Evolutionary conservation across 75 land plant genomes (phyloP).

Genomic region (Cupressus sempervirens): DNA sequence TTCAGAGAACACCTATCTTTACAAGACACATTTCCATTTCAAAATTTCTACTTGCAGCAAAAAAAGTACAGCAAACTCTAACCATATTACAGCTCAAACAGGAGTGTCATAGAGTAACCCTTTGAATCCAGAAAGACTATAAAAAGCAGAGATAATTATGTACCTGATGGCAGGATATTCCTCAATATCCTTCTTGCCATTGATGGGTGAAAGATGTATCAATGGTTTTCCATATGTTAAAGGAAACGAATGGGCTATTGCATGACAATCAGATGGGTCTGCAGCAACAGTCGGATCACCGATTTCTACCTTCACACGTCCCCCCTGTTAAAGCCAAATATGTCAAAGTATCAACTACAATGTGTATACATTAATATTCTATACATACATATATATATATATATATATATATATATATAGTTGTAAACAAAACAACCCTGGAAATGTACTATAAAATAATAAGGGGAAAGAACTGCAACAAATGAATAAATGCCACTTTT

Average conservation of each 20-base stretch:
- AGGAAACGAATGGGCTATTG: constrained; percentile 70
- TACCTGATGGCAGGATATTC: constrained; percentile 62
- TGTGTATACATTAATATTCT: background rate
- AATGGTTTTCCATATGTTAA: constrained; percentile 90
- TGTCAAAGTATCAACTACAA: constrained; percentile 3
- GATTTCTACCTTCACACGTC: constrained; percentile 60
- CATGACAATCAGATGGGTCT: constrained; percentile 62
- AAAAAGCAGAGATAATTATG: background rate
- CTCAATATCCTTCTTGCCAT: constrained; percentile 53
- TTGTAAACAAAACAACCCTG: background rate
- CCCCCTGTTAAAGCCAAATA: constrained; percentile 48
- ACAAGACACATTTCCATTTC: background rate
- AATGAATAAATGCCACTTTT: constrained; percentile 6
- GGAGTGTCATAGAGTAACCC: background rate
- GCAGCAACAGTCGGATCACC: constrained; percentile 77
- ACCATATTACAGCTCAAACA: background rate
- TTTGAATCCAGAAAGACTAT: background rate
- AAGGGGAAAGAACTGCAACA: background rate
- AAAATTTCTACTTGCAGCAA: background rate
- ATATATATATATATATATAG: no score
- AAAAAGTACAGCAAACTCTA: background rate
- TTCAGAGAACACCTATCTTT: background rate
- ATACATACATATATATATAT: no score
- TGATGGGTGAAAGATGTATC: constrained; percentile 63
- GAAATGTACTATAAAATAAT: background rate